Evolutionary conservation across 1,139 yeast species (phyloP).

Genomic region (Hemisphaericaspora lyxosophila): DNA sequence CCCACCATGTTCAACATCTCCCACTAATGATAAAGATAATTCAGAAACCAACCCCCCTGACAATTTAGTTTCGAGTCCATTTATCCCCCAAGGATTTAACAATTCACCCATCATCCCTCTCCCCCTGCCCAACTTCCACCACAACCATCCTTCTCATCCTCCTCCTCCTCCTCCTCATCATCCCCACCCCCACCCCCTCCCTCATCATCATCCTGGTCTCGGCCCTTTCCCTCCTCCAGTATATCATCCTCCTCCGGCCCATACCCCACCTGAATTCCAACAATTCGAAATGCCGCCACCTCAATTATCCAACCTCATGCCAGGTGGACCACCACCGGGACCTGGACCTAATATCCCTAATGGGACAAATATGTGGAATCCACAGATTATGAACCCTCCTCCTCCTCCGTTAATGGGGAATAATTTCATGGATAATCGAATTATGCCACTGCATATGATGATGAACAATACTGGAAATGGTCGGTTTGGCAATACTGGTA

Average conservation of each 20-base stretch:
- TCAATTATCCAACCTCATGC: slow-evolving; percentile 1
- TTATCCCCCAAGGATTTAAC: slow-evolving; percentile 2
- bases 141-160: slow-evolving; percentile 6
- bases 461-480: slow-evolving; percentile 5
- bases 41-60: background rate
- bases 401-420: slow-evolving; percentile 13
- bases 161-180: slow-evolving; percentile 10
- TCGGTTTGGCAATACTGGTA: slow-evolving; percentile 1
- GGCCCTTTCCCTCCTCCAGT: slow-evolving; percentile 6
- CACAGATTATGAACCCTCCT: slow-evolving; percentile 12
- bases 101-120: slow-evolving; percentile 13
- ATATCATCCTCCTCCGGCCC: slow-evolving; percentile 10
- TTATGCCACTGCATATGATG: slow-evolving; percentile 2
- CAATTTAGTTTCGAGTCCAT: slow-evolving; percentile 1
- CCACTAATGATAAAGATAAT: background rate
- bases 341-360: too few species aligned
- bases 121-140: slow-evolving; percentile 5
- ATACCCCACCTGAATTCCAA: slow-evolving; percentile 11
- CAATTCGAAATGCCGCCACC: slow-evolving; percentile 8
- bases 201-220: background rate
- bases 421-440: slow-evolving; percentile 7
- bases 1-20: background rate
- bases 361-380: slow-evolving; percentile 15
- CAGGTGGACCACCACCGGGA: slow-evolving; percentile 6
- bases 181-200: slow-evolving; percentile 7